Evolutionary conservation across 75 land plant species (phyloP).

Genomic region (Ceratopteris richardii): DNA sequence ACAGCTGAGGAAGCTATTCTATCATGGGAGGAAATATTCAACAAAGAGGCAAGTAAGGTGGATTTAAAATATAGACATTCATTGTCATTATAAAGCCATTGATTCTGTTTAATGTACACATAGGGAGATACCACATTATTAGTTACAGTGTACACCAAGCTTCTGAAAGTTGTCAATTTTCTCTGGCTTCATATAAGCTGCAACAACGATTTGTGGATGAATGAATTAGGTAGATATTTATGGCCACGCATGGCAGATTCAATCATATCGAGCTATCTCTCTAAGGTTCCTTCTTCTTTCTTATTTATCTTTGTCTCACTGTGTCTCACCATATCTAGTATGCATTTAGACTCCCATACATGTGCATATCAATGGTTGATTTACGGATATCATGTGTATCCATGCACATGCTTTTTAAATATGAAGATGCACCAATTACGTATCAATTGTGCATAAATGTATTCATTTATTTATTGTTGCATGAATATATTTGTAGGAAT

Average conservation of each 20-base stretch:
- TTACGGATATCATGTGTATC: too few species aligned
- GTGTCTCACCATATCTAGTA: too few species aligned
- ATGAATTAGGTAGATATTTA: constrained; percentile 51
- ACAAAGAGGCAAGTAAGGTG: not conserved
- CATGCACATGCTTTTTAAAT: too few species aligned
- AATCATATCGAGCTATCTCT: constrained; percentile 54
- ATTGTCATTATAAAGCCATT: too few species aligned
- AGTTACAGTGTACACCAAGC: constrained; percentile 34
- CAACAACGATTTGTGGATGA: constrained; percentile 54
- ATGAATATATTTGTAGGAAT: too few species aligned
- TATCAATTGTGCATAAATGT: too few species aligned
- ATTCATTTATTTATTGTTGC: too few species aligned
- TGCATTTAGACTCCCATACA: too few species aligned
- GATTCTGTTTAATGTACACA: too few species aligned
- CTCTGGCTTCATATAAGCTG: constrained; percentile 39
- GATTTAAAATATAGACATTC: not conserved
- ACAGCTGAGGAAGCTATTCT: not conserved
- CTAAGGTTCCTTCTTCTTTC: constrained; percentile 58
- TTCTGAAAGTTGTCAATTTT: constrained; percentile 55
- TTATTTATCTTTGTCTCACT: not conserved
- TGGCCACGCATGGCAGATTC: constrained; percentile 82
- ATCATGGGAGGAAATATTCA: not conserved
- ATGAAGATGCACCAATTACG: too few species aligned
- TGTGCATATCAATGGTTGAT: too few species aligned
- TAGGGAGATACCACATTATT: too few species aligned